Conservation (phyloP, 495 filamentous ascomycete species). For the Xylaria grammica region DNA sequence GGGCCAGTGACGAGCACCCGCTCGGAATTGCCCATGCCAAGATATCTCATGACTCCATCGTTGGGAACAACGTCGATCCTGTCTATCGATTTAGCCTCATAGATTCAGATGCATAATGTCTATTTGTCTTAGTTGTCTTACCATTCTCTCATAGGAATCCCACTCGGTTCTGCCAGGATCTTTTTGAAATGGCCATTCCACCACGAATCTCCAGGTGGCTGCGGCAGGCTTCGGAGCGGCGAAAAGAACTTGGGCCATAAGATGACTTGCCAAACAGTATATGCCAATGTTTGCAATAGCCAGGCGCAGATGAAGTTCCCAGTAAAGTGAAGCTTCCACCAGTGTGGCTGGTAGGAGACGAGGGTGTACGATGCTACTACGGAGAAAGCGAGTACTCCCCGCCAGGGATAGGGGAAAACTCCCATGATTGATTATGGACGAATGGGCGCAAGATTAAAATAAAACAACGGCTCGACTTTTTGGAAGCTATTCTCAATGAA, state of each 20-base stretch:
- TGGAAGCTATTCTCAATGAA: not conserved
- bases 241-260: slow-evolving; percentile 76
- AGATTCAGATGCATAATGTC: slow-evolving; percentile 8
- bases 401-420: slow-evolving; percentile 34
- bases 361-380: slow-evolving; percentile 39
- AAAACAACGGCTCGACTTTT: not conserved
- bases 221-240: slow-evolving; percentile 70
- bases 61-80: slow-evolving; percentile 79
- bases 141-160: slow-evolving; percentile 67
- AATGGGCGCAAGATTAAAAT: not conserved
- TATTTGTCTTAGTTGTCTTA: slow-evolving; percentile 25
- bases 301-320: slow-evolving; percentile 32
- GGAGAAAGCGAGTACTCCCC: slow-evolving; percentile 31
- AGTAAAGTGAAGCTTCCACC: slow-evolving; percentile 32
- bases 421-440: slow-evolving; percentile 21
- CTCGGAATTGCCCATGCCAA: slow-evolving; percentile 70
- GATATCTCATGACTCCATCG: slow-evolving; percentile 82
- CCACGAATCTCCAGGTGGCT: slow-evolving; percentile 50
- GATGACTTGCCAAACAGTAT: slow-evolving; percentile 55
- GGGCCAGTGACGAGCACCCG: slow-evolving; percentile 69
- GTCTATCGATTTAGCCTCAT: slow-evolving; percentile 22
- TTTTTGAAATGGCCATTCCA: slow-evolving; percentile 61
- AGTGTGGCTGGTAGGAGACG: slow-evolving; percentile 33
- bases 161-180: slow-evolving; percentile 64
- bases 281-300: slow-evolving; percentile 34